A percentile compares a stretch with the other conserved stretches of the same genome.
These are phyloP conservation scores for Knoxdaviesia proteae DNA, from an alignment of 2,329 filamentous ascomycete species.

Conservation along the genomic window DNA sequence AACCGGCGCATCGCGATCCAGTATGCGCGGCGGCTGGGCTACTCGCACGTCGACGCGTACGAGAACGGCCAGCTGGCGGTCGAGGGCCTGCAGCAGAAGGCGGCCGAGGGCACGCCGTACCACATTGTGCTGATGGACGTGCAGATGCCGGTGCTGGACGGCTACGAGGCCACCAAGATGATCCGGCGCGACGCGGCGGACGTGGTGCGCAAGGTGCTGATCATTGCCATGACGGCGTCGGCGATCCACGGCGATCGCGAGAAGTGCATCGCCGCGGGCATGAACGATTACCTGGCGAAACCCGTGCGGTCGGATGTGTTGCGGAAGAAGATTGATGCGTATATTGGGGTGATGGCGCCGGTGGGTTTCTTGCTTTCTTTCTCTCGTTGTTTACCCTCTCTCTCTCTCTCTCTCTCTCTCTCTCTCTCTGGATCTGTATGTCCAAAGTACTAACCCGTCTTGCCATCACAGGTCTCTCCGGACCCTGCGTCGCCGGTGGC, in stretches of 20 bases:
- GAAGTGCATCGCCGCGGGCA: constrained; percentile 85
- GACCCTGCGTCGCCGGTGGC: no score
- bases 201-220: constrained; percentile 60
- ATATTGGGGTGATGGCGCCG: constrained; percentile 16
- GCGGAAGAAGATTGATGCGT: constrained; percentile 55
- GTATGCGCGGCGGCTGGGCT: constrained; percentile 70
- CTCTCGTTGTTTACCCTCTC: neutral
- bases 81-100: constrained; percentile 58
- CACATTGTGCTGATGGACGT: constrained; percentile 91
- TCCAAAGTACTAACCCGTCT: no score
- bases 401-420: neutral
- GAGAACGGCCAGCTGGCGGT: constrained; percentile 79
- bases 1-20: constrained; percentile 88
- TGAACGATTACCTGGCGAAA: constrained; percentile 96
- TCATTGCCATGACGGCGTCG: constrained; percentile 93
- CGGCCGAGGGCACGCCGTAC: constrained; percentile 54
- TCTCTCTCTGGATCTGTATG: neutral
- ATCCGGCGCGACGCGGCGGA: constrained; percentile 60
- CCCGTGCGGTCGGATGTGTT: constrained; percentile 78
- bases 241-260: constrained; percentile 89
- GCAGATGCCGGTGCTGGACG: constrained; percentile 85
- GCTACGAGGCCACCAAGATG: constrained; percentile 74
- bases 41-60: constrained; percentile 64
- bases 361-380: constrained; percentile 1
- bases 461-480: no score